Percentiles rank a stretch among this genome's conserved stretches.
Conservation (phyloP, 768 basidiomycete genomes). For the Hydnomerulius pinastri region DNA sequence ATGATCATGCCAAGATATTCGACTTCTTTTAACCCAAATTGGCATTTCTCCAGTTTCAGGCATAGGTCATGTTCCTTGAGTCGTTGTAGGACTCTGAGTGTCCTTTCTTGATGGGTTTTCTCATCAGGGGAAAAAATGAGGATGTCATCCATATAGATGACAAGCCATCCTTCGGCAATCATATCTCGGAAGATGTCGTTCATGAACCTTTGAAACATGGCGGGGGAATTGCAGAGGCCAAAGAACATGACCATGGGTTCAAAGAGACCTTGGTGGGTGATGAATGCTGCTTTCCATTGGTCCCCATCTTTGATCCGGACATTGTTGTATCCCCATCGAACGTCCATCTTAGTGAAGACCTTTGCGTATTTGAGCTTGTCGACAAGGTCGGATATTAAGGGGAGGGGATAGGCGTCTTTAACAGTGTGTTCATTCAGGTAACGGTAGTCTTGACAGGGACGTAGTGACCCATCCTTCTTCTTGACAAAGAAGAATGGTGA, state of each 20-base stretch:
- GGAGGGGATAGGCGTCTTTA: too few species aligned
- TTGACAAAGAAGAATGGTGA: too few species aligned
- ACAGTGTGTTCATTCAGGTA: too few species aligned
- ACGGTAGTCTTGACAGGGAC: too few species aligned
- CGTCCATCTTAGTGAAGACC: conserved; percentile 28
- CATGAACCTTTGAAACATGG: conserved; percentile 29
- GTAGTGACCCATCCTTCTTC: too few species aligned
- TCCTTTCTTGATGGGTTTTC: conserved; percentile 11
- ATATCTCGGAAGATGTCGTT: too few species aligned
- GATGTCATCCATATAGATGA: conserved; percentile 31
- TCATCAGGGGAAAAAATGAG: conserved; percentile 18
- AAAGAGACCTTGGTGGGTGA: too few species aligned
- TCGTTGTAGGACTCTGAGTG: conserved; percentile 24
- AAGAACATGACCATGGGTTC: conserved; percentile 22
- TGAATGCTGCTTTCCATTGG: too few species aligned
- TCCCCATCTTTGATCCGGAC: too few species aligned
- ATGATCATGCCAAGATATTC: not conserved
- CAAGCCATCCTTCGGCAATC: conserved; percentile 21
- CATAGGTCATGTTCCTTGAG: conserved; percentile 36
- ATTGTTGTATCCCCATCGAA: conserved; percentile 24
- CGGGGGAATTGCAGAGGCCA: conserved; percentile 12
- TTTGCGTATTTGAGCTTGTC: conserved; percentile 10
- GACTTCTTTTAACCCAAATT: not conserved
- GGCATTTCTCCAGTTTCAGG: conserved; percentile 34
- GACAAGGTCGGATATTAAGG: conserved; percentile 13